Base-by-base conservation (phyloP, 1,284 basidiomycete species). In the Cryptococcus sp. region DNA sequence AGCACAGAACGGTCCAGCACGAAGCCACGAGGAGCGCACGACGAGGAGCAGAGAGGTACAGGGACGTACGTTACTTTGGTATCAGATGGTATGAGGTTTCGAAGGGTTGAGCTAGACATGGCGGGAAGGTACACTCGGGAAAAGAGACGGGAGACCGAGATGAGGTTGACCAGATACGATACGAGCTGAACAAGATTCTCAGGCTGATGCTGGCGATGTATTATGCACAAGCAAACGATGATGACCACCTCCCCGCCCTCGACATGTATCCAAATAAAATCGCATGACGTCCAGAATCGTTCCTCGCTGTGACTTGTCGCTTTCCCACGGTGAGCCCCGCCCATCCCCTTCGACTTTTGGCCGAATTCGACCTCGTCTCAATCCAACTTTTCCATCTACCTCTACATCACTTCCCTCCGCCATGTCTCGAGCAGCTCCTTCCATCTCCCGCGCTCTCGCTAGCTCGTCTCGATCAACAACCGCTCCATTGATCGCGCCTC, bases 41-140 rank as follows among this genome's bases (percentile, higher is more conserved):
- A n/a, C n/a, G n/a, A n/a, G n/a, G n/a, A n/a, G n/a, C n/a, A n/a
- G n/a, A n/a, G n/a, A 4, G 19, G 35, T 9, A 22, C 7, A 34
- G 21, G 21, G 11, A 54, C 62, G 43, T 47, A 64, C 62, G 45
- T 46, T 44, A 64, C 39, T 38, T 57, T 58, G 14, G 57, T 56
- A 23, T 47, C 46, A 21, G 44, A 38, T 9, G 26, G 38, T 5
- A 56, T 16, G 22, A 59, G 41, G 36, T 50, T 59, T 19, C 43
- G 36, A 16, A 48, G 40, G 10, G 10, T 21, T 25, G 32, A 34
- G 18, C 7, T 16, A 19, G 45, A 38, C 45, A 46, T 46, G 32
- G 23, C 24, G 9, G 28, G 23, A 14, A 10, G 21, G 35, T 19
- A 14, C 9, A 19, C n/a, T n/a, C 12, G 22, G 22, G 19, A 22